Evolutionary conservation across 1,284 basidiomycete species (phyloP), one percentile per base, ranked within the genome.

Genomic region (Cryptococcus jaspeensis): DNA sequence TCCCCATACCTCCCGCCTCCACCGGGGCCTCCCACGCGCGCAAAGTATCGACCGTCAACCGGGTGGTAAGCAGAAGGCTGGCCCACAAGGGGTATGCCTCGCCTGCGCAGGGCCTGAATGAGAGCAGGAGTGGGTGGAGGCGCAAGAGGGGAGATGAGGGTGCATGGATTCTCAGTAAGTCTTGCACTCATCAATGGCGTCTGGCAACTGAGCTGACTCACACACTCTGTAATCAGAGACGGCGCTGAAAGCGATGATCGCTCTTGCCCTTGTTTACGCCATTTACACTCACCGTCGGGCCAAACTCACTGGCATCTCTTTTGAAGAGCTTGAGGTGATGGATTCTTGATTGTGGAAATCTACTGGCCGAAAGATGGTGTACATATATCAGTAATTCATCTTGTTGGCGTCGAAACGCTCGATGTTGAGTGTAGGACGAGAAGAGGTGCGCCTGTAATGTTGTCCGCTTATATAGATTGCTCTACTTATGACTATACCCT

Each of bases 221-320:
- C n/a, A n/a, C 13, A 37, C 20, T 41, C 50, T 7, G 6, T 55
- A 22, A 37, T 39, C 37, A 63, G 59, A 41, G 40, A 39, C 40
- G 3, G 20, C 46, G 5, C 47, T 55, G 15, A 50, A 50, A 20
- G 43, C 53, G 5, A 42, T 62, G n/a, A 53, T 66, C 25, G 55
- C 50, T n/a, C 25, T 61, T 12, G 58, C 53, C 23, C 52, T 66
- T 13, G 49, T 66, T 35, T 66, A 61, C 41, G 59, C 56, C 4
- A 47, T 63, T 16, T 66, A 58, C 39, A 39, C 36, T 7, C 62
- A 58, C 50, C 61, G 50, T 38, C 23, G 8, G 16, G 38, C 48
- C 32, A 49, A 50, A 23, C 39, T 50, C 8, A 5, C 22, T 36
- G 22, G 5, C 28, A 32, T 32, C 28, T 9, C 28, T 4, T 9